A percentile compares a stretch with the other conserved stretches of the same genome.
These are phyloP conservation scores for Aspergillus saccharolyticus DNA, from an alignment of 495 filamentous ascomycete genomes.

Conservation along the genomic window DNA sequence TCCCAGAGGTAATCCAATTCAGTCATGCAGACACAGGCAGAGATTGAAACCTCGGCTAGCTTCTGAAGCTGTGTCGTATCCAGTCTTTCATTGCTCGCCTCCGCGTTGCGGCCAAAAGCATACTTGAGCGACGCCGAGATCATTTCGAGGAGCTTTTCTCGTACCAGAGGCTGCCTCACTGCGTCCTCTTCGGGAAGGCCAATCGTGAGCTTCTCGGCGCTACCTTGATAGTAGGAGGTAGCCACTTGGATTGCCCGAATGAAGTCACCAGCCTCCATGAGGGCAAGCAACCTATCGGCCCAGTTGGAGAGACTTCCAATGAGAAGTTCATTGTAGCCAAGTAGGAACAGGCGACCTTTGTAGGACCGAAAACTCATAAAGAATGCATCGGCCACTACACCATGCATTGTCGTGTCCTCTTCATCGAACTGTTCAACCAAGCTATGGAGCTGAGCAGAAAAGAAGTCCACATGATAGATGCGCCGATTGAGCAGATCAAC, in stretches of 20 bases:
- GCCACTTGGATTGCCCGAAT: slow-evolving; percentile 86
- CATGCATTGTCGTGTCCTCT: slow-evolving; percentile 84
- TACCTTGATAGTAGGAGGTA: slow-evolving; percentile 84
- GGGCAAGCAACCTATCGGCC: slow-evolving; percentile 92
- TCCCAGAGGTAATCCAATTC: slow-evolving; percentile 84
- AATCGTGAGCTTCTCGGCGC: slow-evolving; percentile 84
- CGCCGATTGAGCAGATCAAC: slow-evolving; percentile 89
- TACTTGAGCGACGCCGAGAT: slow-evolving; percentile 90
- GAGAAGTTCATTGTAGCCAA: slow-evolving; percentile 85
- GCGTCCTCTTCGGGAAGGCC: slow-evolving; percentile 82
- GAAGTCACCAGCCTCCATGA: slow-evolving; percentile 94
- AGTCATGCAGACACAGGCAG: slow-evolving; percentile 69
- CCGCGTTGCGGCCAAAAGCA: slow-evolving; percentile 64
- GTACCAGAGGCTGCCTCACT: slow-evolving; percentile 73
- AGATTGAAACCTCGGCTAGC: slow-evolving; percentile 77
- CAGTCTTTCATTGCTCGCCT: slow-evolving; percentile 45
- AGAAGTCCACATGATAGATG: slow-evolving; percentile 85
- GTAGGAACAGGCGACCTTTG: slow-evolving; percentile 86
- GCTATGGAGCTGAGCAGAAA: slow-evolving; percentile 73
- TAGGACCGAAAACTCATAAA: slow-evolving; percentile 96
- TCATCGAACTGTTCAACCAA: slow-evolving; percentile 87
- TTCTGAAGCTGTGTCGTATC: slow-evolving; percentile 59
- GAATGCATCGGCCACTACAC: slow-evolving; percentile 94
- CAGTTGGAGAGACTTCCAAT: slow-evolving; percentile 92
- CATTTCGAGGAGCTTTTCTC: slow-evolving; percentile 87